Percentiles rank a stretch among this genome's conserved stretches.
These are phyloP conservation scores for Serendipita vermifera DNA, from an alignment of 768 basidiomycete genomes.

Conservation along the genomic window DNA sequence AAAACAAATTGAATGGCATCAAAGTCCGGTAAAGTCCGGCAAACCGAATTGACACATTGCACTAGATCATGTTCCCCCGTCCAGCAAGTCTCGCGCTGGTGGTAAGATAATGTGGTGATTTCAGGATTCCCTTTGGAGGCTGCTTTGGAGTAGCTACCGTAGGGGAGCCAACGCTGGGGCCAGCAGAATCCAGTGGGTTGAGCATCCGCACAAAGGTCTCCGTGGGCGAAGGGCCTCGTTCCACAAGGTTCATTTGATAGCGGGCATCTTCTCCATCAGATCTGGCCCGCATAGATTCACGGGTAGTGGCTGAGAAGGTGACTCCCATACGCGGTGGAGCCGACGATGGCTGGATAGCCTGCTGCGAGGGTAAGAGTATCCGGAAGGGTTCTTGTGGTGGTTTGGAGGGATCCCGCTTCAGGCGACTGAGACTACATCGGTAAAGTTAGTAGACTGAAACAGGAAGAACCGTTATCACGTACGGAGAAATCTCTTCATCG, in stretches of 20 bases:
- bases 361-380: neutral
- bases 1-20: too few species aligned
- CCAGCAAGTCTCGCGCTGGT: neutral
- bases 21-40: too few species aligned
- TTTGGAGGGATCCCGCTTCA: neutral
- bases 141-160: neutral
- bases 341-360: too few species aligned
- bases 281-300: neutral
- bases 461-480: neutral
- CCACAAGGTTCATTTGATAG: neutral
- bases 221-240: neutral
- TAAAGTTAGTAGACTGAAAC: neutral
- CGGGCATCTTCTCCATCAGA: neutral
- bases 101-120: slow-evolving; percentile 2
- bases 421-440: neutral
- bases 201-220: too few species aligned
- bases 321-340: neutral
- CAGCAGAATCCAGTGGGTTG: too few species aligned
- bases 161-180: neutral
- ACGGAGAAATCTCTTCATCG: neutral
- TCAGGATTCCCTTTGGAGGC: slow-evolving; percentile 1
- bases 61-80: too few species aligned
- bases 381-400: neutral
- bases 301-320: neutral
- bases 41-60: too few species aligned